Base-by-base conservation (phyloP, 257 asterid species). In the Penstemon eatonii region DNA sequence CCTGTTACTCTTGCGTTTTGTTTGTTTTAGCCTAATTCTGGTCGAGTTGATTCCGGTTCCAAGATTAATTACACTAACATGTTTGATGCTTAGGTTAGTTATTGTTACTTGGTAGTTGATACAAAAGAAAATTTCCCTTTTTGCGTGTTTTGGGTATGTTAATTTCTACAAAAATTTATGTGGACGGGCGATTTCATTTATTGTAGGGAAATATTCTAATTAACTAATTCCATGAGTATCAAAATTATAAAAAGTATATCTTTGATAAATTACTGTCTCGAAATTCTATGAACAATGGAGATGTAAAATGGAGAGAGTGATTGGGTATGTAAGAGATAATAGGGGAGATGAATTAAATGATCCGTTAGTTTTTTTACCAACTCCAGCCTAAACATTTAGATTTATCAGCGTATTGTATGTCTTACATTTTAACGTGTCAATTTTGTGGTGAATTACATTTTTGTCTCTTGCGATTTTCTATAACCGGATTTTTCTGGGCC, bases 71-170 rank as follows among this genome's bases (percentile, higher is more conserved):
- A 89, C 56, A 84, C 86, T 5, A 89, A 81, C 84, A 86, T 89
- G 96, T 89, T 86, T 60, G 94, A 89, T 63, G 96, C 96, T 58
- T 94, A 89, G 89, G 94, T 87, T 72, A 73, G 75, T 15, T 15
- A 15, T 15, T 15, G 18, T 15, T 0, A 15, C 18, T 15, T 15
- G 18, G 18, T 15, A 15, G 18, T 43, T 46, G 33, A 25, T 25
- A 25, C 33, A 25, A 25, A 25, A 2, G 33, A 25, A 25, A 25
- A 25, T 25, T 25, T 25, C 33, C 33, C 2, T 25, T 1, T 25
- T 25, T 25, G 18, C 2, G 33, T 0, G 33, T 25, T 25, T 25
- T 25, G 33, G 2, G 33, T 25, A 25, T 25, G 33, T 25, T 25
- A 25, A 25, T 1, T 25, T 25, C 2, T 25, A 25, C 33, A 25